phyloP scores from a whole-genome alignment of 345 rosid genomes.

The Aurinia saxatilis region DNA sequence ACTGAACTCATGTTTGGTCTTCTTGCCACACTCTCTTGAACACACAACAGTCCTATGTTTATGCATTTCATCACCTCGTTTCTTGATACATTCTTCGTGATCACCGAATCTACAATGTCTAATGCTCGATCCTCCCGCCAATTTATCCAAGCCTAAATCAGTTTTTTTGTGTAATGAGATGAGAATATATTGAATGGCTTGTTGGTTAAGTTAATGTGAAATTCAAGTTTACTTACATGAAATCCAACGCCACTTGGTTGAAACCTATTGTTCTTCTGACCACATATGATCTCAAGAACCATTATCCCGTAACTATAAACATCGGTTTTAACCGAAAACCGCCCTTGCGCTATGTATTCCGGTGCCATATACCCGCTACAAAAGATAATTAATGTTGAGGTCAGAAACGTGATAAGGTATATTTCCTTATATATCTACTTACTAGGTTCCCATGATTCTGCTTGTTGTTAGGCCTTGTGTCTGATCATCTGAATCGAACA shows the following conservation, averaged over 20 bases:
- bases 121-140: slow-evolving; percentile 30
- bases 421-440: neutral
- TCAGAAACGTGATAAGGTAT: neutral
- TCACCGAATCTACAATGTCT: slow-evolving; percentile 26
- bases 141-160: slow-evolving; percentile 39
- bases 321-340: slow-evolving; percentile 33
- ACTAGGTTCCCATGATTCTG: slow-evolving; percentile 24
- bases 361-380: slow-evolving; percentile 40
- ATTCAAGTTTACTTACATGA: slow-evolving; percentile 21
- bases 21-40: slow-evolving; percentile 33
- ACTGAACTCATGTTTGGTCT: slow-evolving; percentile 39
- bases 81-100: neutral
- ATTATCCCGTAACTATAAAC: slow-evolving; percentile 47
- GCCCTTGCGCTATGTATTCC: slow-evolving; percentile 31
- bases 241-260: slow-evolving; percentile 25
- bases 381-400: neutral
- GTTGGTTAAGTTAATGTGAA: neutral
- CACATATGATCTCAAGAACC: slow-evolving; percentile 34
- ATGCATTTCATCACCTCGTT: slow-evolving; percentile 37
- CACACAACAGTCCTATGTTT: slow-evolving; percentile 41
- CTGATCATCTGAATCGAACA: slow-evolving; percentile 23
- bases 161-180: neutral
- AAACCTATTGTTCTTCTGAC: slow-evolving; percentile 30
- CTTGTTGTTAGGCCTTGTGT: slow-evolving; percentile 28
- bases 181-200: neutral